Evolutionary conservation across 192 early-diverging fungal species (phyloP).

Genomic region (Gryganskiella cystojenkinii): DNA sequence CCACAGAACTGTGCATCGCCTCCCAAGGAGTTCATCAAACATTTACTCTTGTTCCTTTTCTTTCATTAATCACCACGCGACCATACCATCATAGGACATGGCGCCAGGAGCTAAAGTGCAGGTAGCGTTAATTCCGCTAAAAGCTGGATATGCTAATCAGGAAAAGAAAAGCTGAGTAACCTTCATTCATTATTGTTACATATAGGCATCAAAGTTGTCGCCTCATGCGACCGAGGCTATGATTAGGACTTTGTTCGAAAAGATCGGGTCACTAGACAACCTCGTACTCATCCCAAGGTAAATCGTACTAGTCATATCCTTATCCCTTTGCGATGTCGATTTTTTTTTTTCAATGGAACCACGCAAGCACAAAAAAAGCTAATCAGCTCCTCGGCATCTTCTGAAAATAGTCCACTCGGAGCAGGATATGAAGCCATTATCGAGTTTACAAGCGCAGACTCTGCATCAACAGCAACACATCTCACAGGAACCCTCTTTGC

Average conservation of each 20-base stretch:
- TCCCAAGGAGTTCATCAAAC: too few species aligned
- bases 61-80: too few species aligned
- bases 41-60: too few species aligned
- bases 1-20: too few species aligned
- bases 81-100: too few species aligned
- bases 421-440: constrained; percentile 50
- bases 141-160: not conserved
- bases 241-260: constrained; percentile 44
- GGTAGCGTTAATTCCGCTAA: constrained; percentile 3
- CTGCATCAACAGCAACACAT: constrained; percentile 34
- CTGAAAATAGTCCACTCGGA: constrained; percentile 40
- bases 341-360: not conserved
- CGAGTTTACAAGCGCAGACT: constrained; percentile 35
- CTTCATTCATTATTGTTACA: not conserved
- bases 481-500: constrained; percentile 51
- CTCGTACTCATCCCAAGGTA: constrained; percentile 51
- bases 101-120: constrained; percentile 52
- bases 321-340: not conserved
- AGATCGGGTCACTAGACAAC: constrained; percentile 40
- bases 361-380: too few species aligned
- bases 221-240: constrained; percentile 35
- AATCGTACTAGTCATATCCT: not conserved
- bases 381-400: not conserved
- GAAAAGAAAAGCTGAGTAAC: not conserved
- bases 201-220: constrained; percentile 47